These are phyloP conservation scores for Dryas integrifolia DNA, from an alignment of 331 rosid species.

Conservation along the genomic window DNA sequence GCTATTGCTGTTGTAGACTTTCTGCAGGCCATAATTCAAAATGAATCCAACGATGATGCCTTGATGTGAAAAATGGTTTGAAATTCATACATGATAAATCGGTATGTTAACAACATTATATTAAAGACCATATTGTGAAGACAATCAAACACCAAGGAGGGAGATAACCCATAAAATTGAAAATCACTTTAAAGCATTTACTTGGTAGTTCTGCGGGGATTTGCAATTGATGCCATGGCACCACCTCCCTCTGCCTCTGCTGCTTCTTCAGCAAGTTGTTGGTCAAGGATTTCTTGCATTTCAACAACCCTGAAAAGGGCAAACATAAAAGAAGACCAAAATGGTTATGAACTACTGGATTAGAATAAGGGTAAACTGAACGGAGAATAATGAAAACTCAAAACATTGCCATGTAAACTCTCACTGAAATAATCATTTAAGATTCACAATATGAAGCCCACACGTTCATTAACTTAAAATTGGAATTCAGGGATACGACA, in stretches of 20 bases:
- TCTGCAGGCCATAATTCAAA: conserved; percentile 40
- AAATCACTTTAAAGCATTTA: conserved; percentile 38
- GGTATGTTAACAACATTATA: neutral
- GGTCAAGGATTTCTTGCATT: conserved; percentile 97
- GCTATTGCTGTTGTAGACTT: conserved; percentile 51
- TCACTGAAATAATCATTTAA: neutral
- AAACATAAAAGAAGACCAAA: conserved; percentile 20
- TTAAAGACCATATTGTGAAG: conserved; percentile 15
- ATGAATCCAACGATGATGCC: conserved; percentile 14
- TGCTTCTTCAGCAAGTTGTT: conserved; percentile 97
- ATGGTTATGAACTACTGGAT: conserved; percentile 16
- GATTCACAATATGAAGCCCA: neutral
- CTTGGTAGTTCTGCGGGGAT: conserved; percentile 67
- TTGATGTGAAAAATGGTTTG: neutral
- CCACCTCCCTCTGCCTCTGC: conserved; percentile 97
- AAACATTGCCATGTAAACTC: neutral
- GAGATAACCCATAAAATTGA: conserved; percentile 11
- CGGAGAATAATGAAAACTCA: neutral
- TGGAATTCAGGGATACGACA: neutral
- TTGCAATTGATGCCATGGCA: conserved; percentile 65
- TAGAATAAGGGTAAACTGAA: conserved; percentile 20
- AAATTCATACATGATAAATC: neutral
- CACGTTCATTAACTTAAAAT: neutral
- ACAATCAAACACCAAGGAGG: conserved; percentile 15
- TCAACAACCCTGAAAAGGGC: conserved; percentile 73